Evolutionary conservation across 768 basidiomycete genomes (phyloP).

Genomic region (Hemileccinum impolitum): DNA sequence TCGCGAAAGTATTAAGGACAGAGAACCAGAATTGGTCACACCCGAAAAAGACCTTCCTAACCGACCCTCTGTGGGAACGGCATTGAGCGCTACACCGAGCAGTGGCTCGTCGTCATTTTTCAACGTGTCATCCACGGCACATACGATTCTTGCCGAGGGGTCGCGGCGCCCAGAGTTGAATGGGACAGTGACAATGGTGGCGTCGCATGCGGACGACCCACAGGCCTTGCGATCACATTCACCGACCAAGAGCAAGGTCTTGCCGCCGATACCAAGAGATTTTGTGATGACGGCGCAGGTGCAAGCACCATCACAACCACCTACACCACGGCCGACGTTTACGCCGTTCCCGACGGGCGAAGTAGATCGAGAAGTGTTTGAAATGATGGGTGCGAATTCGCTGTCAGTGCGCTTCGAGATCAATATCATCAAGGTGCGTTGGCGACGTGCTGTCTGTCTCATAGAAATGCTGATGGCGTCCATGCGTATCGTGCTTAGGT

Average conservation of each 20-base stretch:
- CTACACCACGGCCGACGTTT: constrained; percentile 37
- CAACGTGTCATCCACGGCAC: constrained; percentile 64
- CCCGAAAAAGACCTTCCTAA: constrained; percentile 47
- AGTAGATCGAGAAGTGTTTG: constrained; percentile 66
- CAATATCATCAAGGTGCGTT: constrained; percentile 88
- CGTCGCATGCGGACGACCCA: constrained; percentile 25
- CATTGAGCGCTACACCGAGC: constrained; percentile 63
- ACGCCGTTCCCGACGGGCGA: constrained; percentile 63
- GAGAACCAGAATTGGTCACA: constrained; percentile 36
- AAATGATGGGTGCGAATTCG: constrained; percentile 69
- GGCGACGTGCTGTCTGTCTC: not conserved
- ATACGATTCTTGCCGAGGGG: constrained; percentile 36
- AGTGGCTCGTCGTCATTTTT: constrained; percentile 84
- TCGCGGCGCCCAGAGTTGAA: constrained; percentile 29
- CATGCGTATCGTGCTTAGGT: constrained; percentile 56
- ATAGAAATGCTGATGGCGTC: not conserved
- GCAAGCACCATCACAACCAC: constrained; percentile 8
- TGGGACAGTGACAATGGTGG: constrained; percentile 17
- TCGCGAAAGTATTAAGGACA: constrained; percentile 42
- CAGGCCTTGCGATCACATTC: constrained; percentile 42
- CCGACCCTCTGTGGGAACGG: constrained; percentile 43
- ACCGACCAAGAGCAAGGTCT: constrained; percentile 56
- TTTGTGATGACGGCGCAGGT: constrained; percentile 37
- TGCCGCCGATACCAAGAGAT: constrained; percentile 82
- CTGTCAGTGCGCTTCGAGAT: constrained; percentile 95